Base-by-base conservation (phyloP, 805 yeast species). In the Candida chilensis region DNA sequence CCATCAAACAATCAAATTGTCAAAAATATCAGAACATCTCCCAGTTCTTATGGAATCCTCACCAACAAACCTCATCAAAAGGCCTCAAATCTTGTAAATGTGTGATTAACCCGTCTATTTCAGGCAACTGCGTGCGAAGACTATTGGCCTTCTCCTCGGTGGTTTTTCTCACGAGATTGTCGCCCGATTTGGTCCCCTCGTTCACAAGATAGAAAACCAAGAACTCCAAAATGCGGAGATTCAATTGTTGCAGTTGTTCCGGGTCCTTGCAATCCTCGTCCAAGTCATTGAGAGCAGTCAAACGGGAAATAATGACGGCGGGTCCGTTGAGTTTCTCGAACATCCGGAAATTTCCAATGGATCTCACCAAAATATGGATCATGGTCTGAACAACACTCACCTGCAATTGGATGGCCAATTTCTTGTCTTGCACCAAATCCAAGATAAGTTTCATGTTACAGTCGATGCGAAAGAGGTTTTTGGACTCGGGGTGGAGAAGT, bases 191-290 rank as follows among this genome's bases (percentile, higher is more conserved):
- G 35, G 12, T 26, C 18, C 12, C 19, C 40, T 63, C 69, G 26
- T 62, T 67, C 5, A 48, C 47, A 25, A 63, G 37, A 34, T 63
- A 63, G 38, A 63, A 56, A 5, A 63, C 45, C 29, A 63, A 44
- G 36, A 63, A 63, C 41, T 63, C 70, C 20, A 63, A 56, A 14
- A 63, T 50, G 38, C 62, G 63, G 40, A 61, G 60, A 34, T 60
- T 57, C n/a, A 63, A 40, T 18, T 50, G 48, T 33, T 58, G 60
- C 11, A 45, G 31, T 16, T 11, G 17, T 10, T n/a, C 15, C 12
- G 14, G 26, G 5, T 12, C 17, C 18, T n/a, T 14, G 14, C 11
- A 12, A 5, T 13, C 14, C 18, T 16, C 14, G 10, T 12, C 11
- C 14, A 17, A 27, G 5, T 14, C 10, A n/a, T 8, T 24, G 9